Base-by-base conservation (phyloP, 2,329 filamentous ascomycete species). In the Sporothrix sp. region DNA sequence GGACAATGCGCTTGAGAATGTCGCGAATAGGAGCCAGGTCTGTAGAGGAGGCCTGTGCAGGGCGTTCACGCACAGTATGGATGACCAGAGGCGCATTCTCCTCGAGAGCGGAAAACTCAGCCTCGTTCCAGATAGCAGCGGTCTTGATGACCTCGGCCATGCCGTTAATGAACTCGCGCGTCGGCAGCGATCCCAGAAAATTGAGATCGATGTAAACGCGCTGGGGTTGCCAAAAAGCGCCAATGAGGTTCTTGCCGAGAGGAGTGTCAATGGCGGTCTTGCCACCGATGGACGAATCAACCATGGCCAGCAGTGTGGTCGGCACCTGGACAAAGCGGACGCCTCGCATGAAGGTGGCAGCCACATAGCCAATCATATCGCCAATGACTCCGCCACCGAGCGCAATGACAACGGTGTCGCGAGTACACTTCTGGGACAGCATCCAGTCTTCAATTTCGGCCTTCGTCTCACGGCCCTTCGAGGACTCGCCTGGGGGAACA, bases 141-240 rank as follows among this genome's bases (percentile, higher is more conserved):
- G 93, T 98, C 78, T 96, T 96, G 65, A 96, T 78, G 27, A 98
- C 91, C 71, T 98, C 93, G 23, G 91, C 93, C 91, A 98, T 96
- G 54, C 93, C 93, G 65, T 98, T 98, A 68, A 96, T 89, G 63
- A 98, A 91, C 68, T 98, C 91, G 58, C 93, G 78, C 57, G 84
- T 82, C 1, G 91, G 90, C 18, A 98, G 73, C 1, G 89, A 95
- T 64, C 95, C 87, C 50, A 98, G 74, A 63, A 98, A 97, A 51
- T 82, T 78, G 54, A 97, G 74, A 66, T 98, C 93, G 60, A 98
- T 90, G 68, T 95, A 98, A 58, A 97, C 90, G 56, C 88, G 82
- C 61, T 85, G 78, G 4, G 93, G 93, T 65, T 98, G 93, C 90
- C 91, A 97, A 68, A 98, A 97, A 30, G 91, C 82, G 4, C 93